A percentile compares a stretch with the other conserved stretches of the same genome.
phyloP scores from a whole-genome alignment of 2,329 filamentous ascomycete species.

The Didymella glomerata region DNA sequence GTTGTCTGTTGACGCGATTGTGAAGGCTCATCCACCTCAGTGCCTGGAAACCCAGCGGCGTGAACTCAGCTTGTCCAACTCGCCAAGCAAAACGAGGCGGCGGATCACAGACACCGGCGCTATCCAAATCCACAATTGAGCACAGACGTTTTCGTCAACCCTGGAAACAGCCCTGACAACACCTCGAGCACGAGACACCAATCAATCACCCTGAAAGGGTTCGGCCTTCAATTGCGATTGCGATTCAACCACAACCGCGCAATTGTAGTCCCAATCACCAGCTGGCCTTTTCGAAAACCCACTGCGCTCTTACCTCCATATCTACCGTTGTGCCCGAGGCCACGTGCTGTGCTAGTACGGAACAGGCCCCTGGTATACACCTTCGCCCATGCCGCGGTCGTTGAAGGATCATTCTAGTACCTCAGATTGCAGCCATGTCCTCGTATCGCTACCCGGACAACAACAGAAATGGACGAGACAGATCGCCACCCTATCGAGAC shows the following conservation, averaged over 20 bases:
- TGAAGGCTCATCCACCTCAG: slow-evolving; percentile 17
- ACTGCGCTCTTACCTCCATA: background rate
- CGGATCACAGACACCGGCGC: slow-evolving; percentile 23
- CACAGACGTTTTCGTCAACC: slow-evolving; percentile 19
- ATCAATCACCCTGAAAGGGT: background rate
- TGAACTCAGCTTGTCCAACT: slow-evolving; percentile 40
- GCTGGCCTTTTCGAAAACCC: background rate
- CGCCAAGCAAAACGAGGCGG: slow-evolving; percentile 28
- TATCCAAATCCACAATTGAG: slow-evolving; percentile 28
- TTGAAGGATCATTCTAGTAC: background rate
- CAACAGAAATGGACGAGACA: slow-evolving; percentile 53
- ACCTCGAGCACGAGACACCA: slow-evolving; percentile 2
- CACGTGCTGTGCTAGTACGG: slow-evolving; percentile 2
- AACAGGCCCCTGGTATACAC: background rate
- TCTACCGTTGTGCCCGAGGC: background rate
- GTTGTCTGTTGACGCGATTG: slow-evolving; percentile 23
- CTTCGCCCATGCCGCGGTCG: slow-evolving; percentile 16
- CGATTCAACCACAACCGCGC: background rate
- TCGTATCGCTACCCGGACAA: slow-evolving; percentile 48
- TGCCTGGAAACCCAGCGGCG: slow-evolving; percentile 28
- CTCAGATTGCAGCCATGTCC: slow-evolving; percentile 39
- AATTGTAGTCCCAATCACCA: background rate
- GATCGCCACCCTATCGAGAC: slow-evolving; percentile 68
- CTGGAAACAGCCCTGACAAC: slow-evolving; percentile 3
- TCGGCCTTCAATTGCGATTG: background rate